A percentile compares a stretch with the other conserved stretches of the same genome.
Conservation (phyloP, 805 yeast genomes). For the Zygotorulaspora sp. region DNA sequence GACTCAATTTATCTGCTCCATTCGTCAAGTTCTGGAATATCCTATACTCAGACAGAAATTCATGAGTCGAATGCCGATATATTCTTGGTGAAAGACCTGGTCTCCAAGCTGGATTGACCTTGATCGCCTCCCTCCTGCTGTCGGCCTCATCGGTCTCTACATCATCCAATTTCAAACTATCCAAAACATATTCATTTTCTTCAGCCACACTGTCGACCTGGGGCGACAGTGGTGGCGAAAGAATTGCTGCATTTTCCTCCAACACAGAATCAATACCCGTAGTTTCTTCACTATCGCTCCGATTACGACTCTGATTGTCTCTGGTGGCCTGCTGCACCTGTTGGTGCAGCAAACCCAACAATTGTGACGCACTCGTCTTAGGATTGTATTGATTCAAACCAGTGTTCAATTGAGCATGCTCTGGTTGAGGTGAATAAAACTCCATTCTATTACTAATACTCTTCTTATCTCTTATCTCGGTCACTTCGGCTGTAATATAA, state of each 20-base stretch:
- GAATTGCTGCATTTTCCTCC: constrained; percentile 27
- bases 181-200: neutral
- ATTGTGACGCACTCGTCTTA: constrained; percentile 16
- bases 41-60: constrained; percentile 26
- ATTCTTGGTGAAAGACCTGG: constrained; percentile 16
- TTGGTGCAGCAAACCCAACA: constrained; percentile 16
- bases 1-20: neutral
- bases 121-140: constrained; percentile 11
- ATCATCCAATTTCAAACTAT: neutral
- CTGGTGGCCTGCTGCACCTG: constrained; percentile 21
- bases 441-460: constrained; percentile 23
- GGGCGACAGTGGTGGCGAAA: constrained; percentile 36
- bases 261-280: constrained; percentile 16
- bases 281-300: constrained; percentile 2
- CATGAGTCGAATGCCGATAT: constrained; percentile 16
- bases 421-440: constrained; percentile 34
- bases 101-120: constrained; percentile 22
- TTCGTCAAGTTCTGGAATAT: constrained; percentile 13
- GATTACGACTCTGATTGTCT: neutral
- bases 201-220: constrained; percentile 10
- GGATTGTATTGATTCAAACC: constrained; percentile 11
- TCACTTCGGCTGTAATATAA: no score
- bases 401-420: constrained; percentile 30
- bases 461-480: neutral
- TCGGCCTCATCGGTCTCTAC: constrained; percentile 6